phyloP scores from a whole-genome alignment of 2,329 filamentous ascomycete genomes.

The Ceratocystis cacaofunesta region DNA sequence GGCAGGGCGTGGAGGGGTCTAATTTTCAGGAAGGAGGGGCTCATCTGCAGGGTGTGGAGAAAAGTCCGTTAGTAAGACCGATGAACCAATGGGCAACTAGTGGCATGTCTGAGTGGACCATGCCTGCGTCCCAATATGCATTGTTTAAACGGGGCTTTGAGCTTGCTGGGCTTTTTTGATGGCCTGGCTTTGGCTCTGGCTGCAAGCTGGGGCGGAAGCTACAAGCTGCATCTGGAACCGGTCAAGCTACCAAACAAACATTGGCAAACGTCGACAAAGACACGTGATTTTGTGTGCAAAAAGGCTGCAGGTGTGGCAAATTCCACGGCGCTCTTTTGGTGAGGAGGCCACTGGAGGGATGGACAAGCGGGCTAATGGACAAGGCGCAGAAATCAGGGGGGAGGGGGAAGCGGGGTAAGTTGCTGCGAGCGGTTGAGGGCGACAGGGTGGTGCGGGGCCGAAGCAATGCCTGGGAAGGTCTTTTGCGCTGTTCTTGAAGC shows the following conservation, averaged over 20 bases:
- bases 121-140: slow-evolving; percentile 11
- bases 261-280: neutral
- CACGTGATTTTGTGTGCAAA: neutral
- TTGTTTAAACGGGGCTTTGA: slow-evolving; percentile 2
- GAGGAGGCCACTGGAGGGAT: neutral
- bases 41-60: slow-evolving; percentile 32
- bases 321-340: neutral
- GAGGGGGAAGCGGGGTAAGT: slow-evolving; percentile 10
- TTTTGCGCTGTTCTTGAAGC: neutral
- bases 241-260: neutral
- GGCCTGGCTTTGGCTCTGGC: neutral
- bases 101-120: slow-evolving; percentile 18
- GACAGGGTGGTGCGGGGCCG: slow-evolving; percentile 3
- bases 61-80: slow-evolving; percentile 26
- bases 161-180: neutral
- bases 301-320: neutral
- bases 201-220: neutral
- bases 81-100: slow-evolving; percentile 20
- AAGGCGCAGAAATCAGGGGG: neutral
- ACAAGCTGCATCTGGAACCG: neutral
- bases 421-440: slow-evolving; percentile 8
- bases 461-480: neutral
- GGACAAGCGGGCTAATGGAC: neutral
- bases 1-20: slow-evolving; percentile 30
- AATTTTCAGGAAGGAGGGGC: slow-evolving; percentile 28